Evolutionary conservation across 2,329 filamentous ascomycete species (phyloP), one percentile per base, ranked within the genome.

Genomic region (Dothistroma septosporum): DNA sequence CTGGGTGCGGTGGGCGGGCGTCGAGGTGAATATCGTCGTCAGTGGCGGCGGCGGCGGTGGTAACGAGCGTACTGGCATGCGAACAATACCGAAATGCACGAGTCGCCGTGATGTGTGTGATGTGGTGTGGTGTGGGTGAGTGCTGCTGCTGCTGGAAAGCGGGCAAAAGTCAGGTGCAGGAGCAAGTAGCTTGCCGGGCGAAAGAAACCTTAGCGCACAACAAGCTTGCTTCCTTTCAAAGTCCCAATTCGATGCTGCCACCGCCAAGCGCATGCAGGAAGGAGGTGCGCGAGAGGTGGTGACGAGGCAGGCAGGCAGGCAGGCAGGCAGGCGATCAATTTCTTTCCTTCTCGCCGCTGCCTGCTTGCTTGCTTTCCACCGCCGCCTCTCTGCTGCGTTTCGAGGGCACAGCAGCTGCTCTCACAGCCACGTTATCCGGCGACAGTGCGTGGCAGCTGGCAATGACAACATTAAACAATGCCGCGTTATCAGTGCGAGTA

Each of bases 31-130:
- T 19, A 35, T 28, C 31, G 55, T 37, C 31, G 50, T 49, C n/a
- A n/a, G n/a, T n/a, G n/a, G n/a, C 53, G 57, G 53, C 57, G 58
- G 48, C 53, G 59, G 37, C 35, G 53, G 61, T 41, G 44, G 52
- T 63, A 69, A 66, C 67, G 67, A 69, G 65, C 64, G 67, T 65
- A 61, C 58, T 65, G 67, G 66, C 63, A 65, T 65, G 61, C 63
- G 60, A 68, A 61, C 64, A 62, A 66, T 64, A 66, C 49, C 72
- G 66, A 59, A 58, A 59, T 53, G 63, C 58, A 60, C 58, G 54
- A 53, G 41, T 19, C 41, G 41, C 41, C 33, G 52, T 31, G 57
- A 55, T 35, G 60, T 59, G 21, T 48, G 57, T 32, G 10, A 48
- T 48, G 53, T 53, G 55, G 52, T 44, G 60, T 57, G 32, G 24